Evolutionary conservation across 805 yeast species (phyloP).

Genomic region (Blastobotrys chiropterorum): DNA sequence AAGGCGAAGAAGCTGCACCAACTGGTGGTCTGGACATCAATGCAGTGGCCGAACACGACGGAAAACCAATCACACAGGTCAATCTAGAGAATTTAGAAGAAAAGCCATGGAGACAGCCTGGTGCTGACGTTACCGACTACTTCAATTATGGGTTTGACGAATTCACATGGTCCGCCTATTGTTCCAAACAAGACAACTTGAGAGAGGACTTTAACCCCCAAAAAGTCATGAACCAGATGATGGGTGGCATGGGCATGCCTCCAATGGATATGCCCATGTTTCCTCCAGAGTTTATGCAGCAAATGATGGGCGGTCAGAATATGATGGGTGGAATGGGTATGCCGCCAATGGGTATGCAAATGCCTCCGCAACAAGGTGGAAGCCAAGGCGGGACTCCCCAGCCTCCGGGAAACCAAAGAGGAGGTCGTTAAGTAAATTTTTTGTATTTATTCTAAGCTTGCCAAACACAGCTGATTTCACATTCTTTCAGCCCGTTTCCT

Average conservation of each 20-base stretch:
- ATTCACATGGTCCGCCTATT: conserved; percentile 89
- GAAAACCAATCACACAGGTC: conserved; percentile 74
- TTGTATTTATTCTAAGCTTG: not conserved
- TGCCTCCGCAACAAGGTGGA: not conserved
- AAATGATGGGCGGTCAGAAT: not conserved
- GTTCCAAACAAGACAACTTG: conserved; percentile 76
- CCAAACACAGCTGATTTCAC: too few relatives aligned
- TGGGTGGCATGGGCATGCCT: conserved; percentile 8
- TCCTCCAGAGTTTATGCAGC: conserved; percentile 32
- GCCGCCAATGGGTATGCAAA: conserved; percentile 6
- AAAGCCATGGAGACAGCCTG: conserved; percentile 98
- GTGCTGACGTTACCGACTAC: conserved; percentile 90
- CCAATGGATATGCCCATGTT: conserved; percentile 13
- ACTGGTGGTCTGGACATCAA: conserved; percentile 52
- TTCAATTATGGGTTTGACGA: conserved; percentile 97
- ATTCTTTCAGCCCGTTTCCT: too few relatives aligned
- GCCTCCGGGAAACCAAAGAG: not conserved
- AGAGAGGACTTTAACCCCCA: conserved; percentile 79
- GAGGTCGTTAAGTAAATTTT: not conserved
- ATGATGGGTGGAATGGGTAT: conserved; percentile 36
- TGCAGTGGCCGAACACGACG: conserved; percentile 67
- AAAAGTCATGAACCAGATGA: conserved; percentile 45
- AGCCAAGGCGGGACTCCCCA: not conserved
- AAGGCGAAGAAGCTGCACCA: conserved; percentile 9
- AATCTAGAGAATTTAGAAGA: conserved; percentile 77